Evolutionary conservation across 164 flowering plant species (phyloP).

Genomic region (Magnolia kwangsiensis): DNA sequence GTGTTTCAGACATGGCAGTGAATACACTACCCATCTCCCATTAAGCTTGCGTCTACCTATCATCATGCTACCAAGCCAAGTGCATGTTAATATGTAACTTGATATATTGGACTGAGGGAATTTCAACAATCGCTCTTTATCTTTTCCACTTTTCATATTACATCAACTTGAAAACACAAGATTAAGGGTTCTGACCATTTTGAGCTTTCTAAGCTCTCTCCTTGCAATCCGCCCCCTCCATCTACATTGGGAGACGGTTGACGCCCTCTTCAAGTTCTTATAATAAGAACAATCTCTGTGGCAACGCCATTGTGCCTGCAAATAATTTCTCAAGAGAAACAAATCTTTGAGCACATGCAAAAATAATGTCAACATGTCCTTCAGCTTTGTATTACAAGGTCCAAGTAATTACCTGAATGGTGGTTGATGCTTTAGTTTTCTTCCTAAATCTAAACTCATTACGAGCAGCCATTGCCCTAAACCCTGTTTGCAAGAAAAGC

Average conservation of each 20-base stretch:
- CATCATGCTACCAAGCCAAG: not conserved
- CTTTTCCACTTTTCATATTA: no score
- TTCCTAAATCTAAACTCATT: slow-evolving; percentile 47
- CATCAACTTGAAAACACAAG: not conserved
- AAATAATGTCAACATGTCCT: not conserved
- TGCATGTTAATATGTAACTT: no score
- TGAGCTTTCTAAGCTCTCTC: slow-evolving; percentile 50
- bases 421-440: slow-evolving; percentile 50
- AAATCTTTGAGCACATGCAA: not conserved
- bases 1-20: no score
- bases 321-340: slow-evolving; percentile 3
- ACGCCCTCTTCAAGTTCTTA: slow-evolving; percentile 53
- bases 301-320: slow-evolving; percentile 79
- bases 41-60: not conserved
- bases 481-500: slow-evolving; percentile 58
- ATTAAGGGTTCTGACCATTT: slow-evolving; percentile 36
- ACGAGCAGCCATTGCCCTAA: slow-evolving; percentile 67
- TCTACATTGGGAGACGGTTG: slow-evolving; percentile 54
- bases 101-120: no score
- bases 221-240: slow-evolving; percentile 59
- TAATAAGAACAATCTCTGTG: slow-evolving; percentile 46
- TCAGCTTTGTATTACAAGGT: not conserved
- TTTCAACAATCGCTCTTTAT: no score
- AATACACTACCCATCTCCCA: no score
- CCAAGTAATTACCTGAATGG: slow-evolving; percentile 52